Conservation (phyloP, 176 grass and related monocot species). For the Guadua angustifolia region DNA sequence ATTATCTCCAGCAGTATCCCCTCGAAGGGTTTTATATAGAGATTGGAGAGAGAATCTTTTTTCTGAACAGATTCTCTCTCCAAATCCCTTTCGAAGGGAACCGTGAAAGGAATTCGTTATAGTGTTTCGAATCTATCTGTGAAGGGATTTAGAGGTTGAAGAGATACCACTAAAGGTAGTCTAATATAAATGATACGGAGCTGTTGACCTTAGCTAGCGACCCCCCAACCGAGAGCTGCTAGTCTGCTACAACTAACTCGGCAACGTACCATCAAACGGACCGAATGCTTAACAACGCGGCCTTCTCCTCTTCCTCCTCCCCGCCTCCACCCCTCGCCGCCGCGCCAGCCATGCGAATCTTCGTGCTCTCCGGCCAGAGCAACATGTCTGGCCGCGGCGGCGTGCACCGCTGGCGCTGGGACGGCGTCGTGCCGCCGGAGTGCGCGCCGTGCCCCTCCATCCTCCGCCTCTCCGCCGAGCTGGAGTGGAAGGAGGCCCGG, state of each 20-base stretch:
- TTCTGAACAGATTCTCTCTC: no score
- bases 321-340: neutral
- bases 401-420: constrained; percentile 63
- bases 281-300: neutral
- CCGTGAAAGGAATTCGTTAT: no score
- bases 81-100: no score
- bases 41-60: no score
- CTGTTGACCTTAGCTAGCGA: no score
- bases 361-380: constrained; percentile 89
- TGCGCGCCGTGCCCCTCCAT: constrained; percentile 54
- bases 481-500: constrained; percentile 62
- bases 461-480: constrained; percentile 62
- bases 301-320: neutral
- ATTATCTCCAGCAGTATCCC: no score
- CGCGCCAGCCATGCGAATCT: constrained; percentile 54
- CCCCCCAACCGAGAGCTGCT: neutral
- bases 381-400: constrained; percentile 94
- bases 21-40: no score
- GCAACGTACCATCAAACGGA: no score
- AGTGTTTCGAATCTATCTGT: no score
- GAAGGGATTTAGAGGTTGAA: no score
- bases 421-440: constrained; percentile 71
- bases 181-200: no score
- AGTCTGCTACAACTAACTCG: neutral
- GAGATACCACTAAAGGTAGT: no score